Conservation (phyloP, 192 early-diverging fungal species). For the Coemansia sp. region DNA sequence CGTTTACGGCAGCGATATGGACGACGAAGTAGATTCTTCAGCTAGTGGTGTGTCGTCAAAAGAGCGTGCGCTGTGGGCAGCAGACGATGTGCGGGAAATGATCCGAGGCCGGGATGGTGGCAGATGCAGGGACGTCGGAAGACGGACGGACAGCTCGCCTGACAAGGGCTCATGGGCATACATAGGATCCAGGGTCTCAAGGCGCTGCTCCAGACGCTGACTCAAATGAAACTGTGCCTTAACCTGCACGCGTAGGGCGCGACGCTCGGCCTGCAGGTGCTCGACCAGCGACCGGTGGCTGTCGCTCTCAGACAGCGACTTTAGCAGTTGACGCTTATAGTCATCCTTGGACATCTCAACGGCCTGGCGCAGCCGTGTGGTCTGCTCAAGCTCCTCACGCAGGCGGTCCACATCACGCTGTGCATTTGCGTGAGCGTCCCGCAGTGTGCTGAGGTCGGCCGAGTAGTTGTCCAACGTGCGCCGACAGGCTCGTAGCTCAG, state of each 20-base stretch:
- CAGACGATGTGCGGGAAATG: conserved; percentile 28
- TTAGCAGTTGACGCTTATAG: conserved; percentile 43
- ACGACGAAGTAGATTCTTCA: background rate
- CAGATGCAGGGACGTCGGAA: background rate
- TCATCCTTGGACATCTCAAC: conserved; percentile 53
- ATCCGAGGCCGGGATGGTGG: background rate
- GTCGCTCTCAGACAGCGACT: conserved; percentile 36
- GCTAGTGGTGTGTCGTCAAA: conserved; percentile 12
- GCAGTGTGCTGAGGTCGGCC: conserved; percentile 23
- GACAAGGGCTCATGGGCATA: conserved; percentile 13
- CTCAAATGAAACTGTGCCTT: conserved; percentile 48
- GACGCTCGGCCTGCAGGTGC: conserved; percentile 46
- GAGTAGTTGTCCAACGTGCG: conserved; percentile 29
- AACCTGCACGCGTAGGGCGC: conserved; percentile 38
- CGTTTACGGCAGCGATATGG: background rate
- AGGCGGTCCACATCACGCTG: conserved; percentile 22
- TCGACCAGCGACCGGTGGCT: conserved; percentile 26
- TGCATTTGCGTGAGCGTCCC: conserved; percentile 14
- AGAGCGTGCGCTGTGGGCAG: conserved; percentile 40
- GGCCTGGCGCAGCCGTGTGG: conserved; percentile 21
- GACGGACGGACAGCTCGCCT: background rate
- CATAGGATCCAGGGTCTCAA: conserved; percentile 26
- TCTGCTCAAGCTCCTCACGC: conserved; percentile 29
- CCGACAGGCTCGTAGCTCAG: conserved; percentile 24
- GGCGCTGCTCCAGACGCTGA: conserved; percentile 49